A percentile compares a stretch with the other conserved stretches of the same genome.
phyloP scores from a whole-genome alignment of 2,329 filamentous ascomycete species.

The Clonostachys byssicola region DNA sequence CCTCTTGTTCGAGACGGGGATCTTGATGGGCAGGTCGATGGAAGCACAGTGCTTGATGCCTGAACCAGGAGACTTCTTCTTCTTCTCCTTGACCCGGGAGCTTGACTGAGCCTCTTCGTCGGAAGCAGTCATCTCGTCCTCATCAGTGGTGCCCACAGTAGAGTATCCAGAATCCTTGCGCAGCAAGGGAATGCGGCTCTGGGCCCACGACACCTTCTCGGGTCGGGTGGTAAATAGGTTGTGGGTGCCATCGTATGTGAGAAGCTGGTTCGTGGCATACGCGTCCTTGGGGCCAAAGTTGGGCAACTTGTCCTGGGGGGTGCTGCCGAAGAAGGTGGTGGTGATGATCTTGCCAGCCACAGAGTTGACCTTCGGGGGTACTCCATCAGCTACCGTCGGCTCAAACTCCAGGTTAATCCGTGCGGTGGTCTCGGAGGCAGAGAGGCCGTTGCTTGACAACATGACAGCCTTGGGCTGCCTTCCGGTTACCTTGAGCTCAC shows the following conservation, averaged over 20 bases:
- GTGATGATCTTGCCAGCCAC: conserved; percentile 46
- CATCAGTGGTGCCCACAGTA: conserved; percentile 17
- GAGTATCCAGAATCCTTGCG: conserved; percentile 52
- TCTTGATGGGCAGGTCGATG: conserved; percentile 40
- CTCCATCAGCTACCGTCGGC: conserved; percentile 32
- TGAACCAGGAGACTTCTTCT: conserved; percentile 16
- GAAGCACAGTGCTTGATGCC: conserved; percentile 32
- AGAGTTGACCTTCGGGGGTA: conserved; percentile 42
- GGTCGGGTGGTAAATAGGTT: conserved; percentile 29
- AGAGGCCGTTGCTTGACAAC: conserved; percentile 43
- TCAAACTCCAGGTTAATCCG: conserved; percentile 42
- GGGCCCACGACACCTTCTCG: conserved; percentile 33
- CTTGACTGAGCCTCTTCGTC: conserved; percentile 8
- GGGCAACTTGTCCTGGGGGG: conserved; percentile 39
- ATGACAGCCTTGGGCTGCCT: conserved; percentile 43
- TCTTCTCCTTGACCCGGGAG: conserved; percentile 4
- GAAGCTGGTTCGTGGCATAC: conserved; percentile 32
- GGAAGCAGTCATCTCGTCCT: conserved; percentile 26
- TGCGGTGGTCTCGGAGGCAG: conserved; percentile 33
- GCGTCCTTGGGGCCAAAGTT: conserved; percentile 42
- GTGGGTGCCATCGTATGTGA: conserved; percentile 41
- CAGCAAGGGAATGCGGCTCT: conserved; percentile 19
- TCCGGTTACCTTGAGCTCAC: conserved; percentile 39
- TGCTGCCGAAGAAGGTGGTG: conserved; percentile 46
- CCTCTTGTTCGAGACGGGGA: conserved; percentile 42